Base-by-base conservation (phyloP, 306 rosid genomes). In the Vigna angularis region DNA sequence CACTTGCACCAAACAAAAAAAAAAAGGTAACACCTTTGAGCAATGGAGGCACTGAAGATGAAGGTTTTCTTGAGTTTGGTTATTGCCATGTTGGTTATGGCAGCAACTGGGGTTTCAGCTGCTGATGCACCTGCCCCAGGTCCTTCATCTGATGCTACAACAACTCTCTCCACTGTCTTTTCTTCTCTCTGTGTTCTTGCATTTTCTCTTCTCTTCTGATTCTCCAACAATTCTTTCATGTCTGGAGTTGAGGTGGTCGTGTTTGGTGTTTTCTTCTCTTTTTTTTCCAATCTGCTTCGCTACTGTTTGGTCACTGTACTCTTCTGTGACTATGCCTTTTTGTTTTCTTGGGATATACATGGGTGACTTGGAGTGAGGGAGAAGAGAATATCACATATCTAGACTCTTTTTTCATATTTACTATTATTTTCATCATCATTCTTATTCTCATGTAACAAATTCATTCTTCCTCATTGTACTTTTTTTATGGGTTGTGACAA, bases 111-210 rank as follows among this genome's bases (percentile, higher is more conserved):
- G 4, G 91, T 85, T 18, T 79, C 85, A 17, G 91, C 89, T 26
- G 88, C 87, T 16, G 83, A 87, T 0, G 81, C 84, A 16, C 91
- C 91, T 6, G 87, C 91, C 13, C 91, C 91, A 0, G 76, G 89
- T 71, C 91, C 91, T 50, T 10, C 84, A 2, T 87, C 91, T 3
- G 89, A 85, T 34, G 89, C 91, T 26, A 82, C 85, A 3, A 9
- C 5, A 3, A 13, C 5, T 72, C 81, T 3, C 89, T 42, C 91
- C 2, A 40, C 86, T 36, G 83, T 78, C 18, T 59, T 77, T 40
- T 84, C 91, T 77, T 80, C 91, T 20, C 73, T 87, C 15, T 17
- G 72, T 38, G 86, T 82, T 85, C 84, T 87, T 22, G 87, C 72
- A 67, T 80, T 87, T 67, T 82, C 78, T 17, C 16, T 83, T 77